Percentiles rank a stretch among this genome's conserved stretches.
phyloP scores from a whole-genome alignment of 768 basidiomycete species.

The Piloderma croceum region DNA sequence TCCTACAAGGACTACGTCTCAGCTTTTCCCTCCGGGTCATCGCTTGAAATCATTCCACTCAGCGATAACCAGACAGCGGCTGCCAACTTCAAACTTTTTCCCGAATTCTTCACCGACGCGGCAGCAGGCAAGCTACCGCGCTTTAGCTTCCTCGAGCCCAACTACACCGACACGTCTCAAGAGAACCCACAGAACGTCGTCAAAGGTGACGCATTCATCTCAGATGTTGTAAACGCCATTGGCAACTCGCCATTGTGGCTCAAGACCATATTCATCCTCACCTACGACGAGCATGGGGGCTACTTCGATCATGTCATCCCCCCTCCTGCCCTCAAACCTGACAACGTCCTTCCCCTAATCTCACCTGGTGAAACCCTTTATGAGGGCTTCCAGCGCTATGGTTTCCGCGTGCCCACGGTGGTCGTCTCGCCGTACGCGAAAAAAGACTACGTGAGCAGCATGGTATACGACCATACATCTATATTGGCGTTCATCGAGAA shows the following conservation, averaged over 20 bases:
- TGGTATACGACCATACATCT: too few species aligned
- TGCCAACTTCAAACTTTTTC: conserved; percentile 19
- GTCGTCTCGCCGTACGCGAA: conserved; percentile 21
- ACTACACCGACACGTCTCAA: conserved; percentile 20
- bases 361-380: conserved; percentile 20
- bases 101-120: conserved; percentile 27
- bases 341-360: conserved; percentile 25
- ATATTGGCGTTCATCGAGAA: too few species aligned
- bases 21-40: conserved; percentile 16
- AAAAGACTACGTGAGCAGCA: conserved; percentile 18
- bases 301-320: conserved; percentile 30
- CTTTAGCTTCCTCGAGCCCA: conserved; percentile 25
- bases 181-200: conserved; percentile 24
- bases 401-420: conserved; percentile 25
- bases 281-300: conserved; percentile 29
- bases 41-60: conserved; percentile 20
- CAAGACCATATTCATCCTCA: conserved; percentile 26
- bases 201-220: conserved; percentile 24
- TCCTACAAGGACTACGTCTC: conserved; percentile 26
- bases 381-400: conserved; percentile 24
- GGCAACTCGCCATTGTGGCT: conserved; percentile 24
- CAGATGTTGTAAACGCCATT: conserved; percentile 28
- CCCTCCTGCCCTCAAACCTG: conserved; percentile 21
- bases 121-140: conserved; percentile 21
- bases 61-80: conserved; percentile 17